phyloP scores from a whole-genome alignment of 1,284 basidiomycete genomes.

The Rhodotorula sp. region DNA sequence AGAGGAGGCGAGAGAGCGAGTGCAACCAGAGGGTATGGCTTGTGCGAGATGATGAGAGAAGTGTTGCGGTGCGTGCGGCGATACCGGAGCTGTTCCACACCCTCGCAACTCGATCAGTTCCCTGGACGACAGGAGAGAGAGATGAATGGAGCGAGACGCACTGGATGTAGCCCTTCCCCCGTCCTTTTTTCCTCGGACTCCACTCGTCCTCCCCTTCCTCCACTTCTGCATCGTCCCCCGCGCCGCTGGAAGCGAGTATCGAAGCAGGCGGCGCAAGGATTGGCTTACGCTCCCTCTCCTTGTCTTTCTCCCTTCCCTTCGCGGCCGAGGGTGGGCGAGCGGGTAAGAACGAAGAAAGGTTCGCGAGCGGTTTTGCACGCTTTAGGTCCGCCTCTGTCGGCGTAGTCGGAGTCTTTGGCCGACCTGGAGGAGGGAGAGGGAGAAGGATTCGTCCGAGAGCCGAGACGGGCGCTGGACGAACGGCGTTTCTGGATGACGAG shows the following conservation, averaged over 20 bases:
- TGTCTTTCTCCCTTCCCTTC: not conserved
- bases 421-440: too few relatives aligned
- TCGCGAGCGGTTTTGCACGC: not conserved
- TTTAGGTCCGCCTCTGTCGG: too few relatives aligned
- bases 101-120: too few relatives aligned
- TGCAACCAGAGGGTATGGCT: constrained; percentile 31
- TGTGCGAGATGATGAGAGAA: constrained; percentile 15
- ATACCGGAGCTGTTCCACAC: constrained; percentile 15
- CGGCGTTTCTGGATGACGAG: not conserved
- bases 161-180: constrained; percentile 5
- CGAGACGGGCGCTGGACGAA: not conserved
- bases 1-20: constrained; percentile 18
- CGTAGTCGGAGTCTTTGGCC: too few relatives aligned
- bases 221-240: not conserved
- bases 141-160: not conserved
- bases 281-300: not conserved
- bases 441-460: too few relatives aligned
- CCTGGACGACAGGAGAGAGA: not conserved
- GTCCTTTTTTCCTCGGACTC: constrained; percentile 18
- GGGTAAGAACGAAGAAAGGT: not conserved
- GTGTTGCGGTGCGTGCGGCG: constrained; percentile 11
- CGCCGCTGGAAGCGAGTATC: not conserved
- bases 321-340: too few relatives aligned
- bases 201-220: constrained; percentile 44
- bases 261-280: not conserved